Base-by-base conservation (phyloP, 257 asterid species). In the Knoxia roxburghii region DNA sequence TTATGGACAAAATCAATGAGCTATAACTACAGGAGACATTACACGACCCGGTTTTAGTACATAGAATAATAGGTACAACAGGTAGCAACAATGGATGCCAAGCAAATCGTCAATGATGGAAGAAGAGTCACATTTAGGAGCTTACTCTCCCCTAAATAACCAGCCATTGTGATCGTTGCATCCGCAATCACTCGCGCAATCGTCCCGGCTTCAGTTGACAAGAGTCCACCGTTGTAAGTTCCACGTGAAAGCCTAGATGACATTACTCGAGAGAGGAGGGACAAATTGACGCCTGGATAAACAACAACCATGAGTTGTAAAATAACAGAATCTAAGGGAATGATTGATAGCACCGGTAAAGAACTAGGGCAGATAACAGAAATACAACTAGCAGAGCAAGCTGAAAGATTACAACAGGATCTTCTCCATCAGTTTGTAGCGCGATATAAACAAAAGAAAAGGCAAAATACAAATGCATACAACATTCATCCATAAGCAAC, bases 221-320 rank as follows among this genome's bases (percentile, higher is more conserved):
- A 53, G 70, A 91, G 91, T 49, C 98, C 98, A 0, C 96, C 98
- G 1, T 91, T 91, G 76, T 61, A 91, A 56, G 98, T 91, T 37
- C 96, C 98, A 6, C 96, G 98, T 66, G 98, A 89, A 68, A 91
- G 98, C 82, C 98, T 80, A 12, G 96, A 91, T 27, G 98, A 85
- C 98, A 91, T 91, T 30, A 91, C 98, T 77, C 95, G 83, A 8
- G 98, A 91, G 70, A 91, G 98, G 37, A 91, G 83, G 0, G 96
- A 87, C 60, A 91, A 71, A 71, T 91, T 91, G n/a, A 91, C 98
- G 21, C 95, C 98, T 87, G 77, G 55, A 52, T 30, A 27, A 39
- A 64, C 55, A 55, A 39, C 67, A 64, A 46, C 39, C n/a, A 37
- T 21, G 24, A 65, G 2, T n/a, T 24, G 2, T 17, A 21, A 1